A percentile compares a stretch with the other conserved stretches of the same genome.
Conservation (phyloP, 2,329 filamentous ascomycete genomes). For the Fulvia fulva region DNA sequence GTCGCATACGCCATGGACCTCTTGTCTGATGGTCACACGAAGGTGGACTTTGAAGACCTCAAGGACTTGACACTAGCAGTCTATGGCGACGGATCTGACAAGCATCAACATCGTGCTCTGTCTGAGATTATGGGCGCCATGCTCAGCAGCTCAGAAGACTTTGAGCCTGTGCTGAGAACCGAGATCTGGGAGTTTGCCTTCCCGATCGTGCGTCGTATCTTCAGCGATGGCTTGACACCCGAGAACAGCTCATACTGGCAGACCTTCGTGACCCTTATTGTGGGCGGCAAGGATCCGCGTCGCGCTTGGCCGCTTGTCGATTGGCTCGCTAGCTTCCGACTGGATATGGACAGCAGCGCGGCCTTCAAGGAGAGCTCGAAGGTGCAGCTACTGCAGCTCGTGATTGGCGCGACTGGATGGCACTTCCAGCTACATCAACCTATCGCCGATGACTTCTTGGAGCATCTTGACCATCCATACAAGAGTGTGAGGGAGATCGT, state of each 20-base stretch:
- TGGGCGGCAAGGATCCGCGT: conserved; percentile 85
- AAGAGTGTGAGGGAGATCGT: conserved; percentile 96
- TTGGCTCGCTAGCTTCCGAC: conserved; percentile 74
- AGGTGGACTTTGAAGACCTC: conserved; percentile 80
- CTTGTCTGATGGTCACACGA: conserved; percentile 73
- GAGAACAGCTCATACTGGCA: conserved; percentile 96
- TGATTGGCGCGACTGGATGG: conserved; percentile 86
- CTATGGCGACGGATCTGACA: conserved; percentile 90
- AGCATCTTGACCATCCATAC: conserved; percentile 93
- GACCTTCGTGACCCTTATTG: conserved; percentile 82
- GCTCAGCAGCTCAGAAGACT: conserved; percentile 74
- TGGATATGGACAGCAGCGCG: conserved; percentile 93
- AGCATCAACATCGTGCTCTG: conserved; percentile 94
- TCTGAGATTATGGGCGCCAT: conserved; percentile 88
- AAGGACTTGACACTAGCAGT: conserved; percentile 72
- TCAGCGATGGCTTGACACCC: conserved; percentile 87
- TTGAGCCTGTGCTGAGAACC: conserved; percentile 67
- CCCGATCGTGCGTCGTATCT: conserved; percentile 78
- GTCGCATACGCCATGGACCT: conserved; percentile 88
- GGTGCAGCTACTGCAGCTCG: conserved; percentile 83
- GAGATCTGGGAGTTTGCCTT: conserved; percentile 86
- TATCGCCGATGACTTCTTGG: conserved; percentile 82
- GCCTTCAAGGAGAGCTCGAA: conserved; percentile 99
- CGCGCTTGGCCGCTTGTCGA: conserved; percentile 82
- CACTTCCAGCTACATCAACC: conserved; percentile 89